phyloP scores from a whole-genome alignment of 345 rosid genomes.

The Camelina neglecta region DNA sequence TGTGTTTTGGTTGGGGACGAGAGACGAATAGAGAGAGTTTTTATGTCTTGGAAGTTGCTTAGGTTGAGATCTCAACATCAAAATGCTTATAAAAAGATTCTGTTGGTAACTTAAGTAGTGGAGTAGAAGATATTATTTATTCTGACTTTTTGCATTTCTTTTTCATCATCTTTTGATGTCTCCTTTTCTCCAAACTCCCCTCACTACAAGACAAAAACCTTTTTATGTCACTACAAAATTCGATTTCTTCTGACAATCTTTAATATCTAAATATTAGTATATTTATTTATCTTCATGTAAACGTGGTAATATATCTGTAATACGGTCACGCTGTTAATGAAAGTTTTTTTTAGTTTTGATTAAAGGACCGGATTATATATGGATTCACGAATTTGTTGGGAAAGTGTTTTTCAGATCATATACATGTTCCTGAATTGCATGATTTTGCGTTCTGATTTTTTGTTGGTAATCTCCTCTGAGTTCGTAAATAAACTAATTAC shows the following conservation, averaged over 20 bases:
- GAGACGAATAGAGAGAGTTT: slow-evolving; percentile 5
- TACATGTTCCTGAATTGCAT: neutral
- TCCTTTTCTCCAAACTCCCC: slow-evolving; percentile 50
- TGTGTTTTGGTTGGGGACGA: slow-evolving; percentile 20
- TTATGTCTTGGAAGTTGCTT: slow-evolving; percentile 24
- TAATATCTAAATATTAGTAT: neutral
- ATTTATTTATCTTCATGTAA: neutral
- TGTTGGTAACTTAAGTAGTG: slow-evolving; percentile 44
- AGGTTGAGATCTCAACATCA: slow-evolving; percentile 46
- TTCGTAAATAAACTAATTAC: neutral
- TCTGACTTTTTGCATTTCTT: slow-evolving; percentile 3
- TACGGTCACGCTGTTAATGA: neutral
- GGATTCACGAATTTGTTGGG: neutral
- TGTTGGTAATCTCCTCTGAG: neutral
- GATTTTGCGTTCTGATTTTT: neutral
- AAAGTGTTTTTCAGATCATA: neutral
- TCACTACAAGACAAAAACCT: slow-evolving; percentile 40
- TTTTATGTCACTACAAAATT: neutral
- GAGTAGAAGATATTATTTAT: slow-evolving; percentile 44
- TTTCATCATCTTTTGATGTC: slow-evolving; percentile 42
- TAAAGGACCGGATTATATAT: neutral
- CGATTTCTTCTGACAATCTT: neutral
- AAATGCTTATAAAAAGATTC: slow-evolving; percentile 31
- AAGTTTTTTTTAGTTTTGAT: neutral
- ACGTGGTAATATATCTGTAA: neutral